Conservation (phyloP, 495 filamentous ascomycete genomes). For the Parathielavia hyrcaniae region DNA sequence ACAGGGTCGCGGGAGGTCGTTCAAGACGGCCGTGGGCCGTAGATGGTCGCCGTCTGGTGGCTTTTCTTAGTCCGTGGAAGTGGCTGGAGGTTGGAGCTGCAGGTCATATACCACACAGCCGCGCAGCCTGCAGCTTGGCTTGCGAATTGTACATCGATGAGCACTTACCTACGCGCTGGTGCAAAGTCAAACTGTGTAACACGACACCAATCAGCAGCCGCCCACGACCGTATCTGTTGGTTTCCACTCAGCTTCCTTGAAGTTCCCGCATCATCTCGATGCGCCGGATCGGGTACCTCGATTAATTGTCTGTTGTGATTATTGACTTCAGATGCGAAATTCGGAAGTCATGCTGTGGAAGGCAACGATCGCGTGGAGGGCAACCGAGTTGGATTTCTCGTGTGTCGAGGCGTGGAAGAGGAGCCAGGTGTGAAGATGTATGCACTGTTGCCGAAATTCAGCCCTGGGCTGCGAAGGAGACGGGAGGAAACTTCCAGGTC, state of each 20-base stretch:
- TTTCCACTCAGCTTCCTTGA: too few species aligned
- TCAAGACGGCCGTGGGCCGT: constrained; percentile 29
- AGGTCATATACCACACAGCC: neutral
- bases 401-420: too few species aligned
- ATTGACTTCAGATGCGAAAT: neutral
- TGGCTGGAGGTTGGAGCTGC: neutral
- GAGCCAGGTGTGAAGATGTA: too few species aligned
- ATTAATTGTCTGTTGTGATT: too few species aligned
- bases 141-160: too few species aligned
- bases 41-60: constrained; percentile 10
- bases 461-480: too few species aligned
- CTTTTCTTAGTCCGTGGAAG: neutral
- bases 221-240: too few species aligned
- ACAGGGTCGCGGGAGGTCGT: constrained; percentile 16
- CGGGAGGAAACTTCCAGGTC: too few species aligned
- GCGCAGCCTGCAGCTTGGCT: too few species aligned
- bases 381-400: too few species aligned
- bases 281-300: neutral
- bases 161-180: neutral
- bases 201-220: too few species aligned
- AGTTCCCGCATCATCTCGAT: neutral
- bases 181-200: neutral
- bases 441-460: too few species aligned
- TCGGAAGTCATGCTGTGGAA: neutral
- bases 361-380: neutral